These are phyloP conservation scores for Melocanna baccifera DNA, from an alignment of 176 grass and related monocot genomes.

Conservation along the genomic window DNA sequence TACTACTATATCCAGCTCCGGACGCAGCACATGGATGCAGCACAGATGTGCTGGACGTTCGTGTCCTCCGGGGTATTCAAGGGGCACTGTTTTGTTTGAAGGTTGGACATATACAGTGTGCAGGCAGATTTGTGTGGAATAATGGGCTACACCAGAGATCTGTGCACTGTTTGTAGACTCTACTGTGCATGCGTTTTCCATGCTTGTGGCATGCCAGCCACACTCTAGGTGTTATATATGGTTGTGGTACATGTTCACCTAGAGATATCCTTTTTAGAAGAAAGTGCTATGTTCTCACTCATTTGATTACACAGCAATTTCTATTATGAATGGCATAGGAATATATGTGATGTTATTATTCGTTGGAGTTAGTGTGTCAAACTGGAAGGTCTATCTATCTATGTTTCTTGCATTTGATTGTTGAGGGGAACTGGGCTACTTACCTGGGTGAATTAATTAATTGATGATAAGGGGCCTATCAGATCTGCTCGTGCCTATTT, in stretches of 20 bases:
- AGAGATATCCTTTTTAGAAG: not conserved
- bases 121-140: constrained; percentile 18
- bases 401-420: not conserved
- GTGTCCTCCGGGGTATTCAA: constrained; percentile 25
- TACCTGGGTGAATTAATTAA: not conserved
- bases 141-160: not conserved
- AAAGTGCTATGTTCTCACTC: not conserved
- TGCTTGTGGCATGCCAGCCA: not conserved
- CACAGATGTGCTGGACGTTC: constrained; percentile 2
- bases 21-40: constrained; percentile 15
- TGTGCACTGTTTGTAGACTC: constrained; percentile 17
- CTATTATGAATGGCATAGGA: not conserved
- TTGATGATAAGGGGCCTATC: not conserved
- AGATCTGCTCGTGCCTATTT: not conserved
- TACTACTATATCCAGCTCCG: not conserved
- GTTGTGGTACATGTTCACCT: not conserved
- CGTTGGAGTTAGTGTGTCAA: not conserved
- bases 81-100: constrained; percentile 8
- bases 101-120: constrained; percentile 31
- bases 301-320: not conserved
- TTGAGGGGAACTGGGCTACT: not conserved
- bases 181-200: constrained; percentile 3
- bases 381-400: not conserved
- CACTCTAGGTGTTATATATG: constrained; percentile 20
- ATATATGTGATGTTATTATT: not conserved